Evolutionary conservation across 257 asterid genomes (phyloP).

Genomic region (Nyctanthes arbortristis): DNA sequence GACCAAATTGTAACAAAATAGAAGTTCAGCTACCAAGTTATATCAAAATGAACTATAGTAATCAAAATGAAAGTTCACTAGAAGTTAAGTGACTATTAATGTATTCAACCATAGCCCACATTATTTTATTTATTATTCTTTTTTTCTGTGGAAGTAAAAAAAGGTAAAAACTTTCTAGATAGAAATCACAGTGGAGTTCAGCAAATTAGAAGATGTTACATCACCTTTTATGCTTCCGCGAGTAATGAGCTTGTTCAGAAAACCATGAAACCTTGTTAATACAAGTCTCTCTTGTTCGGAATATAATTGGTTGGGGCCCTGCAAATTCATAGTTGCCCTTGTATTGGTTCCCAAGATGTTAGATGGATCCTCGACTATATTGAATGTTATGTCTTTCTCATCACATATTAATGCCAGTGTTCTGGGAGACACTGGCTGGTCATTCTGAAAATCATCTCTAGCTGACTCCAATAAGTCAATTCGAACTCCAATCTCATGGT

Average conservation of each 20-base stretch:
- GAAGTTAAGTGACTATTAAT: background rate
- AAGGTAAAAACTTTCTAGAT: too few relatives aligned
- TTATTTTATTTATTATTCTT: background rate
- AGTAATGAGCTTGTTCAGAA: constrained; percentile 51
- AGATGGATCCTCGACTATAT: constrained; percentile 25
- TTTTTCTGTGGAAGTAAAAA: too few relatives aligned
- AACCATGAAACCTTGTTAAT: constrained; percentile 44
- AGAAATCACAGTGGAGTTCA: background rate
- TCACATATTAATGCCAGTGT: constrained; percentile 60
- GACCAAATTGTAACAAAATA: background rate
- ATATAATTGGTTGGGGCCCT: constrained; percentile 27
- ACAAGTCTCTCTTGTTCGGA: constrained; percentile 71
- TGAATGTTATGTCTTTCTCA: constrained; percentile 39
- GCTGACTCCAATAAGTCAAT: constrained; percentile 30
- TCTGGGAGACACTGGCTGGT: constrained; percentile 58
- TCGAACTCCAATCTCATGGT: constrained; percentile 20
- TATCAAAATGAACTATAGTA: background rate
- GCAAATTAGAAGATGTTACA: background rate
- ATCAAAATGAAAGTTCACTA: background rate
- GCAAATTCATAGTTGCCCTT: constrained; percentile 15
- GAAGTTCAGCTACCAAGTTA: background rate
- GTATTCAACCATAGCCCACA: background rate
- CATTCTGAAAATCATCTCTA: constrained; percentile 25
- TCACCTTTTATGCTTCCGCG: constrained; percentile 52
- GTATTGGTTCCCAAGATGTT: constrained; percentile 22